phyloP scores from a whole-genome alignment of 495 filamentous ascomycete genomes.

The Parathielavia appendiculata region DNA sequence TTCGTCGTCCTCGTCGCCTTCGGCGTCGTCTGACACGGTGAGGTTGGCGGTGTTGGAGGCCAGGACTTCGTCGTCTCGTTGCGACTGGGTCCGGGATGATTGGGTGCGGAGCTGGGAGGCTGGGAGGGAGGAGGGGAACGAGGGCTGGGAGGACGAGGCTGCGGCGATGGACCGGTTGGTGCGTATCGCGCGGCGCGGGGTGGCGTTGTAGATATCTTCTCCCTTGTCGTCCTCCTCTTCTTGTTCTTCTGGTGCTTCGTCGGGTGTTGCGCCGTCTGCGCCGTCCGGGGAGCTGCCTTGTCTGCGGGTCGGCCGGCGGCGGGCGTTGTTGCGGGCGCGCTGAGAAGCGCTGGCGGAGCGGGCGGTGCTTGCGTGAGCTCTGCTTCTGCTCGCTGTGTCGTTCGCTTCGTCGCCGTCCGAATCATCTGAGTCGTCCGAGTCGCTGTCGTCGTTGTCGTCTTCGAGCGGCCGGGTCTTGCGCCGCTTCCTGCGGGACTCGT shows the following conservation, averaged over 20 bases:
- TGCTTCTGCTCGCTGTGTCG: constrained; percentile 23
- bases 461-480: constrained; percentile 48
- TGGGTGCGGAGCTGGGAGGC: constrained; percentile 41
- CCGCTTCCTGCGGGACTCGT: constrained; percentile 73
- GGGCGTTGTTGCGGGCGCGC: constrained; percentile 24
- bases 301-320: constrained; percentile 21
- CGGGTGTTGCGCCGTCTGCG: constrained; percentile 11
- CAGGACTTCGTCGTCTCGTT: constrained; percentile 35
- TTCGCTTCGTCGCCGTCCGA: constrained; percentile 36
- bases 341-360: constrained; percentile 30
- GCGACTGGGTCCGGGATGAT: constrained; percentile 26
- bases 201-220: constrained; percentile 39
- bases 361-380: constrained; percentile 19
- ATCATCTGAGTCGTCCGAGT: constrained; percentile 33
- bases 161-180: constrained; percentile 16
- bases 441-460: constrained; percentile 22
- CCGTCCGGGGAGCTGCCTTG: constrained; percentile 17
- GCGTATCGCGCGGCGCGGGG: constrained; percentile 36
- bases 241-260: constrained; percentile 17
- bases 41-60: constrained; percentile 36
- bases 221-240: constrained; percentile 26
- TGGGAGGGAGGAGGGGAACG: constrained; percentile 45
- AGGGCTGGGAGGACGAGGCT: constrained; percentile 37
- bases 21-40: constrained; percentile 26
- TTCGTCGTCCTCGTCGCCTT: constrained; percentile 26